Evolutionary conservation across 176 grass and related monocot genomes (phyloP).

Genomic region (Elaeis guineensis): DNA sequence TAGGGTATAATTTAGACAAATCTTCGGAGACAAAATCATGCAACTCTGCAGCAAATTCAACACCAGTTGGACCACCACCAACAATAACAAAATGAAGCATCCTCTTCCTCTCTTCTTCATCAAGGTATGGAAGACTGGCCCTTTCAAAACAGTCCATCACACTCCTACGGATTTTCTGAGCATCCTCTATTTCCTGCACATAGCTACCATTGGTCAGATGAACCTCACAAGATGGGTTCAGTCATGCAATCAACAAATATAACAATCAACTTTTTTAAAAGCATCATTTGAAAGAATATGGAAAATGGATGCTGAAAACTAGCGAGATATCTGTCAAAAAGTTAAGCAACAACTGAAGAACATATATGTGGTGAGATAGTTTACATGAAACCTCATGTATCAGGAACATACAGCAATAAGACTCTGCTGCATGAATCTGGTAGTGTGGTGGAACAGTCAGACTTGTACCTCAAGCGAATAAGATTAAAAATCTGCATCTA

Average conservation of each 20-base stretch:
- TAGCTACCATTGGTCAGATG: neutral
- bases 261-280: neutral
- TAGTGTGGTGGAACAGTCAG: no score
- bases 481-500: no score
- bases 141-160: slow-evolving; percentile 84
- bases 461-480: no score
- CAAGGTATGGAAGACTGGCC: slow-evolving; percentile 57
- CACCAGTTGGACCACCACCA: slow-evolving; percentile 91
- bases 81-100: slow-evolving; percentile 88
- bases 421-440: no score
- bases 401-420: no score
- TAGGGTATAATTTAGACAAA: slow-evolving; percentile 81
- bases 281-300: no score
- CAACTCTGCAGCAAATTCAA: slow-evolving; percentile 95
- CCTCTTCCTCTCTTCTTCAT: slow-evolving; percentile 66
- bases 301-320: no score
- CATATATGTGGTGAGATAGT: no score
- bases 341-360: no score
- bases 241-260: neutral
- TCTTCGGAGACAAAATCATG: slow-evolving; percentile 95
- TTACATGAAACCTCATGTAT: no score
- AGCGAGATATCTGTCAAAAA: no score
- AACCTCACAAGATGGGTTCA: neutral
- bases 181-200: slow-evolving; percentile 90
- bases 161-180: slow-evolving; percentile 67